These are phyloP conservation scores for Cytospora paraplurivora DNA, from an alignment of 2,329 filamentous ascomycete species.

Conservation along the genomic window DNA sequence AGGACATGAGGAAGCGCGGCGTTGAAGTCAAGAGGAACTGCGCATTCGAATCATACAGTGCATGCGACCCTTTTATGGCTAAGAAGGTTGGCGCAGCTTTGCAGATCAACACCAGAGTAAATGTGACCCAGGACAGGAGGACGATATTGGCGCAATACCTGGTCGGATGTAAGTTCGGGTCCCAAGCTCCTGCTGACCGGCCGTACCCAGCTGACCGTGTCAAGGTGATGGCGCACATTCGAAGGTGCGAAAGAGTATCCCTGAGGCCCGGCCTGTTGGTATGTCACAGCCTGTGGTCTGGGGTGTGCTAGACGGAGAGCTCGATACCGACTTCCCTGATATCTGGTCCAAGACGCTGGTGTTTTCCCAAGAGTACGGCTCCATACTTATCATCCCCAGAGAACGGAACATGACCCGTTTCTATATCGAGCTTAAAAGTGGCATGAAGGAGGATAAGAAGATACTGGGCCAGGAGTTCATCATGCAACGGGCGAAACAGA, in stretches of 20 bases:
- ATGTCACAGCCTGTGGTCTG: constrained; percentile 43
- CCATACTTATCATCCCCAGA: constrained; percentile 60
- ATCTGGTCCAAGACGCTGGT: constrained; percentile 61
- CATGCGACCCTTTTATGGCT: constrained; percentile 39
- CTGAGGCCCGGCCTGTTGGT: constrained; percentile 46
- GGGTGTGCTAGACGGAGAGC: constrained; percentile 60
- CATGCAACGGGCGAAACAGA: constrained; percentile 52
- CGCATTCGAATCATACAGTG: constrained; percentile 61
- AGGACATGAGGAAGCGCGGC: constrained; percentile 67
- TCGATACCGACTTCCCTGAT: constrained; percentile 63
- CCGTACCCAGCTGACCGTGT: constrained; percentile 26
- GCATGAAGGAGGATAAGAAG: constrained; percentile 32
- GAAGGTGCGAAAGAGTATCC: constrained; percentile 53
- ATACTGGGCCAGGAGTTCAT: constrained; percentile 56
- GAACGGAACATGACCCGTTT: constrained; percentile 59
- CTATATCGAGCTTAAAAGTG: constrained; percentile 36
- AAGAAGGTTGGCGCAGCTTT: constrained; percentile 45
- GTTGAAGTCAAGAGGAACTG: constrained; percentile 65
- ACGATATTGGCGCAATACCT: constrained; percentile 62
- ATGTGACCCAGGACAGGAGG: constrained; percentile 51
- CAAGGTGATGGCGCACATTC: constrained; percentile 55
- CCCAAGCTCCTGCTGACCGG: not conserved
- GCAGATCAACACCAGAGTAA: constrained; percentile 54
- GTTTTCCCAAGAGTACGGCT: constrained; percentile 56
- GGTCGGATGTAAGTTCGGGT: constrained; percentile 60